A percentile compares a stretch with the other conserved stretches of the same genome.
These are phyloP conservation scores for Microstegium vimineum DNA, from an alignment of 176 grass and related monocot genomes.

Conservation along the genomic window DNA sequence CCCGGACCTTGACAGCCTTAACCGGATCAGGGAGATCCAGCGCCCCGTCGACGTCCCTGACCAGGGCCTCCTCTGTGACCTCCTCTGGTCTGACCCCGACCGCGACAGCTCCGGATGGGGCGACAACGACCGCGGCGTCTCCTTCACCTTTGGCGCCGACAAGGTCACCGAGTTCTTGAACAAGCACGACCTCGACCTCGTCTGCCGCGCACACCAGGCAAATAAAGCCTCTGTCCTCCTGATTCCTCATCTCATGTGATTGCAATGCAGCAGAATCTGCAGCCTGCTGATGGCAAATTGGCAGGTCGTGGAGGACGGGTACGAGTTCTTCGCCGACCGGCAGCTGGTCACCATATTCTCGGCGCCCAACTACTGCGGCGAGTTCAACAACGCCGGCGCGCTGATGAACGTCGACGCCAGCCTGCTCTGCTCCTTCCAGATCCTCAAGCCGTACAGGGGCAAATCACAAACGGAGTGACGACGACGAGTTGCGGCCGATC, in stretches of 20 bases:
- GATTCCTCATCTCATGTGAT: no score
- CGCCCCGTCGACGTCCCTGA: slow-evolving; percentile 60
- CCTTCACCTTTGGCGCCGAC: slow-evolving; percentile 63
- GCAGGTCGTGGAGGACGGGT: slow-evolving; percentile 58
- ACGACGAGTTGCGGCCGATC: background rate
- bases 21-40: slow-evolving; percentile 44
- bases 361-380: no score
- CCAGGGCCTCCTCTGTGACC: slow-evolving; percentile 60
- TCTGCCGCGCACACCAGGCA: slow-evolving; percentile 68
- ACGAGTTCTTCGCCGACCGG: slow-evolving; percentile 55
- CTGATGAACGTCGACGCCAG: slow-evolving; percentile 52
- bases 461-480: slow-evolving; percentile 30
- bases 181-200: slow-evolving; percentile 64
- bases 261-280: no score
- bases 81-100: slow-evolving; percentile 66
- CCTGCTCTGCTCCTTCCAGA: slow-evolving; percentile 62
- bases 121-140: slow-evolving; percentile 64
- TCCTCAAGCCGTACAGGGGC: slow-evolving; percentile 50
- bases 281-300: no score
- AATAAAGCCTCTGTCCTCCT: no score
- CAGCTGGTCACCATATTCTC: slow-evolving; percentile 61
- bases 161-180: slow-evolving; percentile 50
- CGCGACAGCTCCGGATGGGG: slow-evolving; percentile 42
- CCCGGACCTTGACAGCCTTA: slow-evolving; percentile 45
- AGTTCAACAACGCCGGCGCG: slow-evolving; percentile 61